Base-by-base conservation (phyloP, 345 rosid species). In the Lumnitzera racemosa region DNA sequence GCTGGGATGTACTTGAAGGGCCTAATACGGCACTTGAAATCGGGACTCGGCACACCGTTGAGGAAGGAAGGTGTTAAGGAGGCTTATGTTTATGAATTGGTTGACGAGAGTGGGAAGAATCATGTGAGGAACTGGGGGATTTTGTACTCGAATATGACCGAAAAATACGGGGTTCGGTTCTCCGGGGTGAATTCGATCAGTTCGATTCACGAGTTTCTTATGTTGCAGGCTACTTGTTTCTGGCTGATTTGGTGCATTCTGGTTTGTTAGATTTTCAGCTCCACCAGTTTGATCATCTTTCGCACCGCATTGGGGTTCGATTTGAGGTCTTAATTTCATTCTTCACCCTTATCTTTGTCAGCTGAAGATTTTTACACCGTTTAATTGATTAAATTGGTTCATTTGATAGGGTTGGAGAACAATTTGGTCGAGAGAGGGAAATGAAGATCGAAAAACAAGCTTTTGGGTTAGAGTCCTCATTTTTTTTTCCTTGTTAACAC, bases 21-120 rank as follows among this genome's bases (percentile, higher is more conserved):
- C 3, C 61, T 92, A 66, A 15, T 82, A 5, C 57, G n/a, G n/a
- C 98, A 87, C 57, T 25, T 92, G 73, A 75, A 64, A 29, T 76
- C 91, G 3, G 96, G 91, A 4, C 36, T 23, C 3, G 98, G 98
- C 0, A 87, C 96, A 17, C 96, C 98, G 0, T 58, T 91, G 81
- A 85, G 89, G 79, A 87, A 72, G 72, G 96, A 82, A 63, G 98
- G 96, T 49, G 78, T 82, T 0, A 63, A 79, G 1, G 86, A 87
- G 82, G 78, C 70, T 7, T 91, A 83, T 56, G 68, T 91, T 15
- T 91, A 80, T 55, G 96, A 91, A 73, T 73, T 91, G 66, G 68
- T 76, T 25, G 98, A 87, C 54, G 73, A 65, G 65, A 84, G 83
- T 4, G 73, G 15, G 12, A 73, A 64, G 74, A 54, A 51, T 41